These are phyloP conservation scores for Spathaspora gorwiae DNA, from an alignment of 805 yeast genomes.

Conservation along the genomic window DNA sequence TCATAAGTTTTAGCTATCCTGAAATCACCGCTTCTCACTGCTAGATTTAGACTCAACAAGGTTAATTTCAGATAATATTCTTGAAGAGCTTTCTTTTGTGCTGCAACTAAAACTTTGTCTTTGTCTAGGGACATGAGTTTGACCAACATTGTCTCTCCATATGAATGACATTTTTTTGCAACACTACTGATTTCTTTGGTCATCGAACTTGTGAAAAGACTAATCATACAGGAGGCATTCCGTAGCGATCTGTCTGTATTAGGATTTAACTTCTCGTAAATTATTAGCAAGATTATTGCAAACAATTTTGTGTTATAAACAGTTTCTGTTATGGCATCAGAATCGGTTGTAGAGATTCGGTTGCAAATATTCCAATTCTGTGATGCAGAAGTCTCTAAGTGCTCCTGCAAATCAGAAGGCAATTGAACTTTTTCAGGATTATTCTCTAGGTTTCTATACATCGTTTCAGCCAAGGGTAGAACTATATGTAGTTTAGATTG, in stretches of 20 bases:
- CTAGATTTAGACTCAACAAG: constrained; percentile 1
- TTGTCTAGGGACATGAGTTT: not conserved
- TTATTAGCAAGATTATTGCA: not conserved
- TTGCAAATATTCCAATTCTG: constrained; percentile 2
- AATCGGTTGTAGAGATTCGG: not conserved
- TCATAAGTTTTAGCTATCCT: not conserved
- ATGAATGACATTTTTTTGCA: constrained; percentile 2
- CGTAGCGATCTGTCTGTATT: not conserved
- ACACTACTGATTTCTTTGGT: not conserved
- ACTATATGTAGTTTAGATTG: constrained; percentile 4
- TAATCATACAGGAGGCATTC: not conserved
- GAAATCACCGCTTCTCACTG: not conserved
- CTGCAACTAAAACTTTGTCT: not conserved
- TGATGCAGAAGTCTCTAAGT: not conserved
- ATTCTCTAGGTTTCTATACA: not conserved
- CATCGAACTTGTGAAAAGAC: not conserved
- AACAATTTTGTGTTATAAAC: constrained; percentile 2
- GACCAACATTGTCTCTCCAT: not conserved
- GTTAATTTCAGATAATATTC: constrained; percentile 1
- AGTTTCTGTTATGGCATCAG: not conserved
- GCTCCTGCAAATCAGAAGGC: not conserved
- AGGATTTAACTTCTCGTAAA: constrained; percentile 2
- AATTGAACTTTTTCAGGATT: not conserved
- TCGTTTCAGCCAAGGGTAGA: constrained; percentile 2
- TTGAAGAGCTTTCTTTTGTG: not conserved